Evolutionary conservation across 2,329 filamentous ascomycete genomes (phyloP).

Genomic region (Apiospora arundinis): DNA sequence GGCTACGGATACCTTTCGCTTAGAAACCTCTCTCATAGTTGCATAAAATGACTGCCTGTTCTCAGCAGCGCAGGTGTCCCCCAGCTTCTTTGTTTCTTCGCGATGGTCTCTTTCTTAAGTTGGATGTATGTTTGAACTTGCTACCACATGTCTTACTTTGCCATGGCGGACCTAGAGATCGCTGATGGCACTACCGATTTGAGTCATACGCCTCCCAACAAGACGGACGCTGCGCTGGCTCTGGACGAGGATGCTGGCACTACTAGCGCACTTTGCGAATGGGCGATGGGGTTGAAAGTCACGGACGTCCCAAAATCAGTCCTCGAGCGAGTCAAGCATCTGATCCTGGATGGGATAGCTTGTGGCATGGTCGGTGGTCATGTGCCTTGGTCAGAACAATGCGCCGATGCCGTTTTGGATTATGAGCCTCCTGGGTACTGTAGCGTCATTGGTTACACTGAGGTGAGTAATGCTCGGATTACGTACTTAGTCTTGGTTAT

Average conservation of each 20-base stretch:
- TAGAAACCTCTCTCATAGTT: too few species aligned
- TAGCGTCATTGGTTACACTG: slow-evolving; percentile 32
- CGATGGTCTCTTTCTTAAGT: too few species aligned
- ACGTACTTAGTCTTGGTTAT: not conserved
- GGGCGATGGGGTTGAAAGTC: not conserved
- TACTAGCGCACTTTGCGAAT: not conserved
- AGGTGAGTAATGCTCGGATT: slow-evolving; percentile 34
- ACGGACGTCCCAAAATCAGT: slow-evolving; percentile 39
- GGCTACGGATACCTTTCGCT: too few species aligned
- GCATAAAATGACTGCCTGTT: too few species aligned
- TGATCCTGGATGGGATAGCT: slow-evolving; percentile 50
- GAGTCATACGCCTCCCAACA: not conserved
- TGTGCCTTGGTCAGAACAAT: slow-evolving; percentile 47
- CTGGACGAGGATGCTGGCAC: not conserved
- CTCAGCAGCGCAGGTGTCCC: too few species aligned
- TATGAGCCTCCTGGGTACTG: slow-evolving; percentile 42
- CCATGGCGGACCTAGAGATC: too few species aligned
- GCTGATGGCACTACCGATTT: too few species aligned
- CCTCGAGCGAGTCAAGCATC: slow-evolving; percentile 45
- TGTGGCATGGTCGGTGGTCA: slow-evolving; percentile 48
- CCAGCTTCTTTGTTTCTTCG: too few species aligned
- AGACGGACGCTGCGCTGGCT: not conserved
- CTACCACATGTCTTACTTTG: too few species aligned
- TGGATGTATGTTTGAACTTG: too few species aligned
- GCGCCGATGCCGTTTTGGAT: slow-evolving; percentile 39